phyloP scores from a whole-genome alignment of 352 stramenopile species.

The Globisporangium radiosum region DNA sequence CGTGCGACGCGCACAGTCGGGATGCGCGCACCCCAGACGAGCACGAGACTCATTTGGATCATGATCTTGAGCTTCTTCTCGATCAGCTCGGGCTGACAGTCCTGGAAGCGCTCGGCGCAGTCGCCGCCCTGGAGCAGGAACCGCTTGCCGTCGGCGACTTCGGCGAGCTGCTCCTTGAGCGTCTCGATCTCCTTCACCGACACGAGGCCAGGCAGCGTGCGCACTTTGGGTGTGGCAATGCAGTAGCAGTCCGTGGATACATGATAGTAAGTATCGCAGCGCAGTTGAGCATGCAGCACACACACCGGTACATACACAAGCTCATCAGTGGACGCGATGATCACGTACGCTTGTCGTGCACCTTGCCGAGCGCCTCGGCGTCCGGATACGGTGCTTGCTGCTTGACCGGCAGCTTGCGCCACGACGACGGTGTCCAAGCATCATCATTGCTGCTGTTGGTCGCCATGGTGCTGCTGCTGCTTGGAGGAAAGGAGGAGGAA shows the following conservation, averaged over 20 bases:
- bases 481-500: background rate
- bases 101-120: constrained; percentile 96
- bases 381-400: constrained; percentile 79
- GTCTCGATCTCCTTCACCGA: constrained; percentile 94
- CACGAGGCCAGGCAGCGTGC: constrained; percentile 87
- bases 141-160: constrained; percentile 93
- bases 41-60: constrained; percentile 96
- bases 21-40: constrained; percentile 97
- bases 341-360: constrained; percentile 61
- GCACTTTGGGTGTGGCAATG: constrained; percentile 28
- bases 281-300: background rate
- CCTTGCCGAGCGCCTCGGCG: constrained; percentile 53
- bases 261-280: background rate
- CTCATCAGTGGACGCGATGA: background rate
- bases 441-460: constrained; percentile 6
- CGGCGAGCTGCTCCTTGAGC: constrained; percentile 88
- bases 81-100: constrained; percentile 82
- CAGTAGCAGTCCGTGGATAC: background rate
- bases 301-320: background rate
- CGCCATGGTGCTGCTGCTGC: background rate
- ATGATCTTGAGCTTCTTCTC: constrained; percentile 94
- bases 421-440: constrained; percentile 65
- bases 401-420: constrained; percentile 71
- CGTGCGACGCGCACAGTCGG: constrained; percentile 95
- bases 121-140: constrained; percentile 98